Percentiles rank a stretch among this genome's conserved stretches.
Evolutionary conservation across 2,329 filamentous ascomycete genomes (phyloP).

Genomic region (Ascochyta viciae-villosae): DNA sequence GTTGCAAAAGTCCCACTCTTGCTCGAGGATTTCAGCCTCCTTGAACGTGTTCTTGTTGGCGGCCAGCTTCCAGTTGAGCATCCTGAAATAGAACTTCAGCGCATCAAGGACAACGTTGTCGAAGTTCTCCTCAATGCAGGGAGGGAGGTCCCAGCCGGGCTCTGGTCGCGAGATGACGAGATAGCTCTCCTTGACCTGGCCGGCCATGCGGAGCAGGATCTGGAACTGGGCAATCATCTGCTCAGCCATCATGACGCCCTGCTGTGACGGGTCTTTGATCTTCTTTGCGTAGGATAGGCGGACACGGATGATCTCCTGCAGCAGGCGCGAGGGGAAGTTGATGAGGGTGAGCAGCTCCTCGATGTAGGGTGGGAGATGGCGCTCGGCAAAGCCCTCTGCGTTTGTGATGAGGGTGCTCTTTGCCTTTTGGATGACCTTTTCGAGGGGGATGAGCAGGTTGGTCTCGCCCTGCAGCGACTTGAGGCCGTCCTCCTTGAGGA

Average conservation of each 20-base stretch:
- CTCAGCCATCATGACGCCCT: conserved; percentile 92
- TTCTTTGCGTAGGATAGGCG: conserved; percentile 90
- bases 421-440: conserved; percentile 87
- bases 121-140: conserved; percentile 96
- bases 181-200: conserved; percentile 91
- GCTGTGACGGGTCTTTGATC: conserved; percentile 93
- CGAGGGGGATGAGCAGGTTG: conserved; percentile 85
- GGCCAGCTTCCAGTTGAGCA: conserved; percentile 96
- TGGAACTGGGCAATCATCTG: conserved; percentile 98
- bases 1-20: conserved; percentile 98
- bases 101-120: conserved; percentile 91
- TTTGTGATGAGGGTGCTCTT: conserved; percentile 91
- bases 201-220: conserved; percentile 87
- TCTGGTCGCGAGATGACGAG: conserved; percentile 83
- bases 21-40: conserved; percentile 94
- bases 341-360: conserved; percentile 95
- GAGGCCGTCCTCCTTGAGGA: conserved; percentile 94
- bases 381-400: conserved; percentile 81
- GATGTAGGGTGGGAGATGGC: conserved; percentile 93
- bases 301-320: conserved; percentile 95
- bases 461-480: conserved; percentile 85
- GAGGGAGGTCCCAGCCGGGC: conserved; percentile 91
- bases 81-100: conserved; percentile 97
- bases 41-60: conserved; percentile 99
- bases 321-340: conserved; percentile 94